phyloP scores from a whole-genome alignment of 352 stramenopile species.

The Phytophthora macrochlamydospora region DNA sequence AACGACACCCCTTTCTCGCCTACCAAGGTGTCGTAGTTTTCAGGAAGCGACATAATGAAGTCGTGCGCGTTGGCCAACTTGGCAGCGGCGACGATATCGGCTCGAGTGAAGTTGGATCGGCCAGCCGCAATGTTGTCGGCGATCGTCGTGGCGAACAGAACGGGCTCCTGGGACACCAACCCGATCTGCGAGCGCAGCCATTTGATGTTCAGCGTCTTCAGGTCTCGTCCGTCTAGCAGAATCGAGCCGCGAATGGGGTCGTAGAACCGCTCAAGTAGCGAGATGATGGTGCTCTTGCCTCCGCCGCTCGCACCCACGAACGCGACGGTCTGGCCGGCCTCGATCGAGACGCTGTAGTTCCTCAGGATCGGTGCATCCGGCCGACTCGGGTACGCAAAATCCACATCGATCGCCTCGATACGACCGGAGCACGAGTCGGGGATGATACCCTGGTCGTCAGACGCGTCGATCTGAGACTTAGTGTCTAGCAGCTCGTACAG shows the following conservation, averaged over 20 bases:
- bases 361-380: conserved; percentile 21
- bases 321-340: conserved; percentile 17
- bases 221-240: conserved; percentile 67
- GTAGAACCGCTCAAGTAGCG: conserved; percentile 88
- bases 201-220: conserved; percentile 17
- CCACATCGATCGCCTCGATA: conserved; percentile 12
- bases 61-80: conserved; percentile 38
- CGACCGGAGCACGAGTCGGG: conserved; percentile 4
- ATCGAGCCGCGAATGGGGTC: conserved; percentile 65
- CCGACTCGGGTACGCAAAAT: conserved; percentile 27
- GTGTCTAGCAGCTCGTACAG: background rate
- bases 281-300: conserved; percentile 40
- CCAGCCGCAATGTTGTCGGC: conserved; percentile 79
- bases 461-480: background rate
- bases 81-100: conserved; percentile 70
- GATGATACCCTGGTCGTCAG: background rate
- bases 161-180: conserved; percentile 75
- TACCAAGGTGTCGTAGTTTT: conserved; percentile 79
- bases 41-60: conserved; percentile 79
- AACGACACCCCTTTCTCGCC: conserved; percentile 38
- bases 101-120: conserved; percentile 4
- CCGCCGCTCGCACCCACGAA: conserved; percentile 27
- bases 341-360: conserved; percentile 25
- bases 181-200: conserved; percentile 37
- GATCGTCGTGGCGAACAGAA: conserved; percentile 82